Base-by-base conservation (phyloP, 2,329 filamentous ascomycete genomes). In the Ophidiomyces ophidiicola region DNA sequence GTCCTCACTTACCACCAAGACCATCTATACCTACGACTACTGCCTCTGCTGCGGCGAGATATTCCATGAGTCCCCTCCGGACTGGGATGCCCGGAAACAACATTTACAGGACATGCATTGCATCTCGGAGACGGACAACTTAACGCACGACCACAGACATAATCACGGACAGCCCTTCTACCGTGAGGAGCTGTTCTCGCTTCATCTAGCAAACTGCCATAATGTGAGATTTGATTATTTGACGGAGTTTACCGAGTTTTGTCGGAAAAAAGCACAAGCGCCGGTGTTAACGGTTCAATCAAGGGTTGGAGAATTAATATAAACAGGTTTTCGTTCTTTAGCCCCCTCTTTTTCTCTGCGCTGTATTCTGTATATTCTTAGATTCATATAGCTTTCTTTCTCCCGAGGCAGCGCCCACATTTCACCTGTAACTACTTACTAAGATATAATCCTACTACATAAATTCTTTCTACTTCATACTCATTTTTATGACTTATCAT, bases 181-280 rank as follows among this genome's bases (percentile, higher is more conserved):
- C 15, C 34, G 32, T 3, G 37, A 43, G 29, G 44, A 41, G 25
- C 41, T 40, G 14, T 45, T 45, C 28, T 38, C 26, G 24, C 19
- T 43, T 10, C 42, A 44, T 39, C 20, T 44, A 19, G 42, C 42
- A 6, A 44, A 44, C 28, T 33, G 42, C 19, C 42, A 44, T 32
- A 35, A 41, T 20, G 38, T 44, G 17, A 29, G 30, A 5, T 20
- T 44, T 5, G 42, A 36, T 26, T 40, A 41, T 31, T 24, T 44
- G 25, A 33, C 32, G 33, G 33, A 41, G 24, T 41, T 44, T 32
- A 37, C 34, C 15, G 33, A 31, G 19, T 31, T 38, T 30, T 41
- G 42, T 29, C 28, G 28, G 20, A 34, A 32, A 36, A 41, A 36
- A 37, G 36, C 29, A 17, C 26, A 32, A 25, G 32, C 42, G 20